Percentiles rank a stretch among this genome's conserved stretches.
Conservation (phyloP, 257 asterid genomes). For the Oldenlandia corymbosa region DNA sequence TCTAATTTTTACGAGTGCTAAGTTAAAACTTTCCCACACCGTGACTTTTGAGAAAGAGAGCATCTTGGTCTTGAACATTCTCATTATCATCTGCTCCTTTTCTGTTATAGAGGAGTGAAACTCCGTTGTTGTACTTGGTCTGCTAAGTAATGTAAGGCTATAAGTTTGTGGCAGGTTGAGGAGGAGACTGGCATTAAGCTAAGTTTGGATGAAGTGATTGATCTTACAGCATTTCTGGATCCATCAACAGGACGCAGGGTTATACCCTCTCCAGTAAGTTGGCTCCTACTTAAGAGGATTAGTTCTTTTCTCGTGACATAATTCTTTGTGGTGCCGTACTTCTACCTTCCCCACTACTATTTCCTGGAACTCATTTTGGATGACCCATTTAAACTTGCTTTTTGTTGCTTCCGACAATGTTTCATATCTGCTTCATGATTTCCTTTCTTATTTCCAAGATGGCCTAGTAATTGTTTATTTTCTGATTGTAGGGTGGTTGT, state of each 20-base stretch:
- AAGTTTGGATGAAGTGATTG: conserved; percentile 54
- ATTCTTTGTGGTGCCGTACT: background rate
- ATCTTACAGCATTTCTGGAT: conserved; percentile 76
- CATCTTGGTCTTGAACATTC: background rate
- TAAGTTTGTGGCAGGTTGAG: conserved; percentile 54
- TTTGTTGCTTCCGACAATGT: background rate
- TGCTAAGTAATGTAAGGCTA: background rate
- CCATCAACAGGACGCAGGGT: conserved; percentile 65
- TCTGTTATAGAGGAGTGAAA: background rate
- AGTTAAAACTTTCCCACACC: background rate
- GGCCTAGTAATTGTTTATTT: conserved; percentile 2
- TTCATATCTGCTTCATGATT: background rate
- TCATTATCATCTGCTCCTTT: background rate
- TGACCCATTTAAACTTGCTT: too few species aligned
- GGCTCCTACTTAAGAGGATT: conserved; percentile 5
- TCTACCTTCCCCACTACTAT: background rate
- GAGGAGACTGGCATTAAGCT: conserved; percentile 83
- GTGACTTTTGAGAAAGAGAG: background rate
- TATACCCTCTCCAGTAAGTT: conserved; percentile 77
- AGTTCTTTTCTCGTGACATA: background rate
- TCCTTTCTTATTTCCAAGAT: background rate
- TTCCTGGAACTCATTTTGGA: too few species aligned
- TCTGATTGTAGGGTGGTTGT: conserved; percentile 66
- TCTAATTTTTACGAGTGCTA: background rate
- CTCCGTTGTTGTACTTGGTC: background rate